phyloP scores from a whole-genome alignment of 176 grass and related monocot species.

The Lolium perenne region DNA sequence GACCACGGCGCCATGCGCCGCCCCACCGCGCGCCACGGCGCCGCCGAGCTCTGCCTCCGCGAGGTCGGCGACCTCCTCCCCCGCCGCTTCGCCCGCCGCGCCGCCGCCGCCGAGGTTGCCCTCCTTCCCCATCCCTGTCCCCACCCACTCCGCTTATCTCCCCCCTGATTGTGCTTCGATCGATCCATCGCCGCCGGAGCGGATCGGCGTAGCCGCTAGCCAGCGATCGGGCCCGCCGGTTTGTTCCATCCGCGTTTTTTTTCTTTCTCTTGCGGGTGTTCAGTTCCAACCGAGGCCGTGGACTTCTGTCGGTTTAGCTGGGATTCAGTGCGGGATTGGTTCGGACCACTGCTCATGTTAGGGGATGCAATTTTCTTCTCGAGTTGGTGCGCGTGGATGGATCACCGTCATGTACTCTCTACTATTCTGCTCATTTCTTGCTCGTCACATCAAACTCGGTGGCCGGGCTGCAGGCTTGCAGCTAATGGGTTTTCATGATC shows the following conservation, averaged over 20 bases:
- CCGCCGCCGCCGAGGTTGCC: slow-evolving; percentile 69
- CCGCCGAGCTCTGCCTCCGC: slow-evolving; percentile 63
- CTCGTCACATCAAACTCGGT: neutral
- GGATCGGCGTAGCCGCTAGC: slow-evolving; percentile 6
- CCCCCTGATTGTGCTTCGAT: neutral
- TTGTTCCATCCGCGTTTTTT: neutral
- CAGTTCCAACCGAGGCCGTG: neutral
- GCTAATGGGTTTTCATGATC: slow-evolving; percentile 1
- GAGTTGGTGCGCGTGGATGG: neutral
- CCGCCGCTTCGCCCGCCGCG: slow-evolving; percentile 62
- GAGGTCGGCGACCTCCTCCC: slow-evolving; percentile 70
- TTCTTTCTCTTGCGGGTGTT: too few relatives aligned
- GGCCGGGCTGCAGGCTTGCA: too few relatives aligned
- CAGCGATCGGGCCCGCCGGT: neutral
- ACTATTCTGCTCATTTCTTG: neutral
- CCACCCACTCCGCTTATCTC: too few relatives aligned
- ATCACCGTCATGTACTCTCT: neutral
- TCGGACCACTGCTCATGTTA: neutral
- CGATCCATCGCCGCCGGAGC: neutral
- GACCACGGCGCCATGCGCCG: slow-evolving; percentile 39
- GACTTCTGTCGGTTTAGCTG: neutral
- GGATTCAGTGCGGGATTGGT: slow-evolving; percentile 4
- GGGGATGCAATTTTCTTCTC: neutral
- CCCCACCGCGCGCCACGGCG: slow-evolving; percentile 36
- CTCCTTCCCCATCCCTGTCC: neutral